Conservation (phyloP, 176 grass and related monocot species). For the Bonia amplexicaulis region DNA sequence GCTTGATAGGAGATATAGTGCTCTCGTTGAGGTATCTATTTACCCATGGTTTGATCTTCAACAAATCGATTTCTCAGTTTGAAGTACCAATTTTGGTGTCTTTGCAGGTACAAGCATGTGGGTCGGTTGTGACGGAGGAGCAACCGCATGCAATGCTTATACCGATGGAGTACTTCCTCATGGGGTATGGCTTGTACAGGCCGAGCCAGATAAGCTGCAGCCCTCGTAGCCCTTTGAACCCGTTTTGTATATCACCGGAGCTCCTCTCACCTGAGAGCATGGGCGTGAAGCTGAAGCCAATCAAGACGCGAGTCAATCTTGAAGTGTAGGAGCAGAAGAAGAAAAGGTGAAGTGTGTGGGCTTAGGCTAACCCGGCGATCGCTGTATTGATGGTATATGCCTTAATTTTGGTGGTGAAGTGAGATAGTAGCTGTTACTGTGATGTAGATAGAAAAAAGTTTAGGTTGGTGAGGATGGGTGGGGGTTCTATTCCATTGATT, state of each 20-base stretch:
- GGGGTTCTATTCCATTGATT: slow-evolving; percentile 47
- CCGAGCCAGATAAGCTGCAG: slow-evolving; percentile 65
- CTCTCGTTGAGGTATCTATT: slow-evolving; percentile 77
- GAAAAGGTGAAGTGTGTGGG: not conserved
- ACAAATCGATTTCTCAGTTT: not conserved
- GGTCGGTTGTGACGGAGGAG: slow-evolving; percentile 85
- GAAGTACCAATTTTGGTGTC: not conserved
- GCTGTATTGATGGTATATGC: slow-evolving; percentile 19
- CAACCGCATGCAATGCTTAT: slow-evolving; percentile 92
- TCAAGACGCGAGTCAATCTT: slow-evolving; percentile 66
- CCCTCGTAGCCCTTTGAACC: slow-evolving; percentile 69
- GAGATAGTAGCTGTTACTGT: slow-evolving; percentile 34
- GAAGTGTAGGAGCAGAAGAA: slow-evolving; percentile 42
- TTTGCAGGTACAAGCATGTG: slow-evolving; percentile 78
- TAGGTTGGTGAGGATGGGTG: slow-evolving; percentile 36
- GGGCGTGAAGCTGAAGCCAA: slow-evolving; percentile 94
- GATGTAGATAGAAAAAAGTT: slow-evolving; percentile 33
- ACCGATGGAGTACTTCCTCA: slow-evolving; percentile 90
- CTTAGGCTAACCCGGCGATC: slow-evolving; percentile 6
- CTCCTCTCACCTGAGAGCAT: slow-evolving; percentile 96
- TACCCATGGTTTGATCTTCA: not conserved
- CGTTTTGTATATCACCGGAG: slow-evolving; percentile 69
- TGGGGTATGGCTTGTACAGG: slow-evolving; percentile 78
- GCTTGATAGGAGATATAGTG: slow-evolving; percentile 70
- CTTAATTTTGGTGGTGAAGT: slow-evolving; percentile 49